These are phyloP conservation scores for Amylocarpus encephaloides DNA, from an alignment of 2,329 filamentous ascomycete species.

Conservation along the genomic window DNA sequence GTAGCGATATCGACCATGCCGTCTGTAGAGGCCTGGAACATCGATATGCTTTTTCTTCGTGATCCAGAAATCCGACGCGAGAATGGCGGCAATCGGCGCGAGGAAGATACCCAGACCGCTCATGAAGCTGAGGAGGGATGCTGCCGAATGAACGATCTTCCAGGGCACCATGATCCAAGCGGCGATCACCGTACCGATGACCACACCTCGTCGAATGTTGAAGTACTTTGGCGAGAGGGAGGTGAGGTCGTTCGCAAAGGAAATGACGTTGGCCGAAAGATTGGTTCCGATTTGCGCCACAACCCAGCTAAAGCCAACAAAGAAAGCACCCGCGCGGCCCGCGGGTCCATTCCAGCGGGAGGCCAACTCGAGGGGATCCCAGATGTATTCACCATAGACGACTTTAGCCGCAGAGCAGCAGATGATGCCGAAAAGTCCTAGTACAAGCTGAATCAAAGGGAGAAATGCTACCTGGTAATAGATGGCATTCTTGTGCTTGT, in stretches of 20 bases:
- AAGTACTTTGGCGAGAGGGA: constrained; percentile 44
- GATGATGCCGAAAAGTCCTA: constrained; percentile 29
- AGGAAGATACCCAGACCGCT: constrained; percentile 34
- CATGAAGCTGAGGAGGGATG: constrained; percentile 31
- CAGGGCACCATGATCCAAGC: constrained; percentile 41
- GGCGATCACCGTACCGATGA: constrained; percentile 37
- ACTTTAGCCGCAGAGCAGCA: constrained; percentile 28
- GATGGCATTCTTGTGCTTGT: constrained; percentile 10
- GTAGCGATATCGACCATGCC: constrained; percentile 23
- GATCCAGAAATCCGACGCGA: constrained; percentile 32
- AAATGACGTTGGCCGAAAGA: constrained; percentile 36
- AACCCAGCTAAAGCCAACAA: constrained; percentile 28
- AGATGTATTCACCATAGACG: constrained; percentile 30
- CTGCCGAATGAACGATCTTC: constrained; percentile 37
- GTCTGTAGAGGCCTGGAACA: constrained; percentile 32
- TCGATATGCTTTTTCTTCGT: constrained; percentile 31
- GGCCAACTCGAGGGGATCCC: constrained; percentile 27
- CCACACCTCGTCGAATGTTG: constrained; percentile 42
- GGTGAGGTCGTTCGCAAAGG: constrained; percentile 35
- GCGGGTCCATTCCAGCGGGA: constrained; percentile 23
- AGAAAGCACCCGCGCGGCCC: constrained; percentile 30
- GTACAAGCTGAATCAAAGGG: constrained; percentile 24
- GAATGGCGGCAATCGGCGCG: constrained; percentile 34
- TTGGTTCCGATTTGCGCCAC: constrained; percentile 34
- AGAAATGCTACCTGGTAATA: constrained; percentile 27